Evolutionary conservation across 768 basidiomycete genomes (phyloP).

Genomic region (Mycena kentingensis): DNA sequence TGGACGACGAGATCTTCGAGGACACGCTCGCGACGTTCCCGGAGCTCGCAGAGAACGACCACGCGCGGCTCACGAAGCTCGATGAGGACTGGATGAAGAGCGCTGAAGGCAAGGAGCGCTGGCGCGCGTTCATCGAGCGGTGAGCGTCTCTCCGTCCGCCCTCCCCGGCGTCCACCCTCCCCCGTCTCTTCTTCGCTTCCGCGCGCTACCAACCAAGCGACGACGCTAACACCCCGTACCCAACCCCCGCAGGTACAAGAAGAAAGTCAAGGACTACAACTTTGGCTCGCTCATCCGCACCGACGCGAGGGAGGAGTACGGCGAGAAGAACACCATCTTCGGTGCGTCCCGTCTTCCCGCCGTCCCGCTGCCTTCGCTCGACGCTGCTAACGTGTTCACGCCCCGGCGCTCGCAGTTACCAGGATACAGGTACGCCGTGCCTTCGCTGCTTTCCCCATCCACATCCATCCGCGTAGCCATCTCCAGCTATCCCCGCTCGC

Average conservation of each 20-base stretch:
- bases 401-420: too few species aligned
- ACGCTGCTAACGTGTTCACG: slow-evolving; percentile 7
- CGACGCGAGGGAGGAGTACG: slow-evolving; percentile 79
- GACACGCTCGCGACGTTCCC: slow-evolving; percentile 80
- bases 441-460: background rate
- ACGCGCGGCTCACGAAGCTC: slow-evolving; percentile 54
- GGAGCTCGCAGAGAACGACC: slow-evolving; percentile 57
- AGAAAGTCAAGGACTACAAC: slow-evolving; percentile 90
- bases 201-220: slow-evolving; percentile 1
- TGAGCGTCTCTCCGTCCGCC: slow-evolving; percentile 39
- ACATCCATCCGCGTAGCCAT: background rate
- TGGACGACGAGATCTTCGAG: slow-evolving; percentile 90
- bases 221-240: background rate
- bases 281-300: slow-evolving; percentile 93
- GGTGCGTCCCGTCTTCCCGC: slow-evolving; percentile 50
- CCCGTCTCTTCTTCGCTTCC: background rate
- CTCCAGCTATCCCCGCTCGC: background rate
- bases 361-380: background rate
- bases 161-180: background rate
- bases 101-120: slow-evolving; percentile 79
- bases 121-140: slow-evolving; percentile 85
- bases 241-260: slow-evolving; percentile 78
- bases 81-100: slow-evolving; percentile 96
- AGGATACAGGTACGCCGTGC: slow-evolving; percentile 61
- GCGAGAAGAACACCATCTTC: slow-evolving; percentile 91